phyloP scores from a whole-genome alignment of 108 stramenopile species.

The Skeletonema menzelii region DNA sequence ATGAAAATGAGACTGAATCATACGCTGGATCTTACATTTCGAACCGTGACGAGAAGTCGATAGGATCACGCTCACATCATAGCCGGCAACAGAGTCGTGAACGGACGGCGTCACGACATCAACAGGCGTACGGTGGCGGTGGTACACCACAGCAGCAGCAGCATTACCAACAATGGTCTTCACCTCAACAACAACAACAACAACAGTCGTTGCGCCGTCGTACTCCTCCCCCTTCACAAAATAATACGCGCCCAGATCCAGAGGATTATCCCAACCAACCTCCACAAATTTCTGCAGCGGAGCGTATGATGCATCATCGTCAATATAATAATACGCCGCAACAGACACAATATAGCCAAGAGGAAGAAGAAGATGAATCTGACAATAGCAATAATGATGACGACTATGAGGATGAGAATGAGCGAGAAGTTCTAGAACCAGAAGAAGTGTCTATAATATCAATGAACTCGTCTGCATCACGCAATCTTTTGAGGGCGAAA shows the following conservation, averaged over 20 bases:
- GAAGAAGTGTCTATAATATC: constrained; percentile 39
- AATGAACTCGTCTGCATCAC: constrained; percentile 20
- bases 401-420: not conserved
- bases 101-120: not conserved
- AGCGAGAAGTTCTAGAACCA: constrained; percentile 14
- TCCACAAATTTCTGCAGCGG: not conserved
- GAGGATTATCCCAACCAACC: not conserved
- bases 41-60: not conserved
- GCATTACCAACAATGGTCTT: not conserved
- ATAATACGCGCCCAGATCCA: not conserved
- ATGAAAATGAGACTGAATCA: not conserved
- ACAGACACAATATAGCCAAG: not conserved
- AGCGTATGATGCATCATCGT: not conserved
- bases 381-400: not conserved
- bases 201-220: not conserved
- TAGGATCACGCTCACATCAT: not conserved
- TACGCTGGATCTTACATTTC: not conserved
- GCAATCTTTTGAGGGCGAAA: not conserved
- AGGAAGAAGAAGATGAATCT: not conserved
- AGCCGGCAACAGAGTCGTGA: not conserved
- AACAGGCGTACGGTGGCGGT: not conserved
- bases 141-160: not conserved
- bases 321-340: not conserved
- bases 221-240: not conserved
- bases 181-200: not conserved